Percentiles rank a stretch among this genome's conserved stretches.
Conservation (phyloP, 2,329 filamentous ascomycete genomes). For the Delphinella strobiligena region DNA sequence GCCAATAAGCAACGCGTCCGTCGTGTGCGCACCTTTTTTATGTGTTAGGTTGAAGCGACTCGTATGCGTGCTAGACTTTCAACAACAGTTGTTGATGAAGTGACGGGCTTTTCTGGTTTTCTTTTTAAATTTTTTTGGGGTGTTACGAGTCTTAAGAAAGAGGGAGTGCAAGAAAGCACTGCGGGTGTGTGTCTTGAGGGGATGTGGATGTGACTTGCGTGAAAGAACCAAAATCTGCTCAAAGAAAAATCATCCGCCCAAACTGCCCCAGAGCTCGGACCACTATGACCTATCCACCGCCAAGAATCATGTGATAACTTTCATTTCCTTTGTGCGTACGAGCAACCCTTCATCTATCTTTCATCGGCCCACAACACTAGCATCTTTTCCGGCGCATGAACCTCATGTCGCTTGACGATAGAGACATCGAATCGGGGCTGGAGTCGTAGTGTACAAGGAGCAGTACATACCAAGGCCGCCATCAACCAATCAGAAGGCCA, state of each 20-base stretch:
- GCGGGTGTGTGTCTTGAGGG: conserved; percentile 12
- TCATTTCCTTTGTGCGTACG: not conserved
- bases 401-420: too few species aligned
- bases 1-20: not conserved
- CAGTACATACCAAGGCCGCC: too few species aligned
- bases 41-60: conserved; percentile 2
- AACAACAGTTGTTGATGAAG: conserved; percentile 12
- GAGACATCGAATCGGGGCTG: too few species aligned
- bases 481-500: conserved; percentile 10
- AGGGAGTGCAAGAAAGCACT: conserved; percentile 11
- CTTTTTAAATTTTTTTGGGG: conserved; percentile 29
- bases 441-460: not conserved
- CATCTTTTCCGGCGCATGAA: not conserved
- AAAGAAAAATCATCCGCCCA: conserved; percentile 5
- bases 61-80: conserved; percentile 7
- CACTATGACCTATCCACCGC: conserved; percentile 3
- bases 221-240: conserved; percentile 5
- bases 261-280: not conserved
- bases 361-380: not conserved
- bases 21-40: conserved; percentile 8
- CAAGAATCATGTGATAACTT: not conserved
- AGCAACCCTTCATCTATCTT: not conserved
- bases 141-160: conserved; percentile 20
- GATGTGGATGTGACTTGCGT: conserved; percentile 8
- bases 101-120: conserved; percentile 21